These are phyloP conservation scores for Eurotiales sp. DNA, from an alignment of 2,329 filamentous ascomycete genomes.

Conservation along the genomic window DNA sequence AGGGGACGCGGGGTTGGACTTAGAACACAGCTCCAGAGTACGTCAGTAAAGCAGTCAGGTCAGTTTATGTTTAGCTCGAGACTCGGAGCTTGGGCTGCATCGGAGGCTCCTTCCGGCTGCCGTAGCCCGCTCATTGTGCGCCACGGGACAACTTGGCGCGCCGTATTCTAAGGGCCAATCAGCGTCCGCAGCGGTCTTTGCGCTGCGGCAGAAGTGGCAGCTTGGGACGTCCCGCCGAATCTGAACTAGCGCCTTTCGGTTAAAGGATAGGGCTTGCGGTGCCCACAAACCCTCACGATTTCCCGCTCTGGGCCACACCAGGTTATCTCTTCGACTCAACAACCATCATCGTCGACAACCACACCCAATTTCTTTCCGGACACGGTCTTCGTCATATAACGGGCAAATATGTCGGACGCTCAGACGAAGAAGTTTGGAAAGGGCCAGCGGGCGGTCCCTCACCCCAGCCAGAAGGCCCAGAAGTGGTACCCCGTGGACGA, in stretches of 20 bases:
- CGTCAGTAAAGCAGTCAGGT: no score
- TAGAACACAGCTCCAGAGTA: no score
- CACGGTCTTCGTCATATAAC: constrained; percentile 37
- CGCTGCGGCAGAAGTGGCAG: no score
- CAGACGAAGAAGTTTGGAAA: constrained; percentile 96
- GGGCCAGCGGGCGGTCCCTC: constrained; percentile 87
- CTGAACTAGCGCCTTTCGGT: constrained; percentile 37
- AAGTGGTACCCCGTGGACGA: constrained; percentile 99
- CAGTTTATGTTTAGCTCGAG: no score
- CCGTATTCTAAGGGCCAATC: constrained; percentile 17
- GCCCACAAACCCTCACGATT: constrained; percentile 42
- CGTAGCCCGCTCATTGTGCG: constrained; percentile 7
- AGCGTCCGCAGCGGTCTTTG: no score
- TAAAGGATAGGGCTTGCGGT: constrained; percentile 39
- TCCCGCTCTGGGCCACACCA: constrained; percentile 34
- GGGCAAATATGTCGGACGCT: constrained; percentile 54
- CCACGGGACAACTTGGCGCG: not conserved
- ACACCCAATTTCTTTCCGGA: constrained; percentile 29
- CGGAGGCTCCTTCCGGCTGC: not conserved
- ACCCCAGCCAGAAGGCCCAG: constrained; percentile 84
- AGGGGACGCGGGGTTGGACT: not conserved
- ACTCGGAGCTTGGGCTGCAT: constrained; percentile 18
- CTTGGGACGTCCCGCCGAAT: constrained; percentile 23
- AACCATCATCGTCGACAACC: constrained; percentile 43
- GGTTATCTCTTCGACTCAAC: constrained; percentile 35